phyloP scores from a whole-genome alignment of 768 basidiomycete species.

The Asterophora parasitica region DNA sequence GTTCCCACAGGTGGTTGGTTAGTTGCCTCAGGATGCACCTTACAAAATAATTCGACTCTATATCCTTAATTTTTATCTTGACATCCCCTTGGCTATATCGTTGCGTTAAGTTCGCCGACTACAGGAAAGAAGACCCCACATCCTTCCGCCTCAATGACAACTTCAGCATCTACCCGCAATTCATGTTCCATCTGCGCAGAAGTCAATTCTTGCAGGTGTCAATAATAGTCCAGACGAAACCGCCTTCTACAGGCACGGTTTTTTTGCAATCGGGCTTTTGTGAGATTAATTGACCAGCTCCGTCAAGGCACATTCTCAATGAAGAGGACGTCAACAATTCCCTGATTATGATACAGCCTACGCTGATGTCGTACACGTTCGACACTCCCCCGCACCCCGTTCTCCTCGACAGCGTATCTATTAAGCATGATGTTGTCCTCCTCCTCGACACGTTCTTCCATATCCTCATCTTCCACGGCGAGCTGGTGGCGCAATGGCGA shows the following conservation, averaged over 20 bases:
- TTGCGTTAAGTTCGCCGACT: conserved; percentile 99
- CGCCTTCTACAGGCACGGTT: conserved; percentile 85
- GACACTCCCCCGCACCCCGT: conserved; percentile 91
- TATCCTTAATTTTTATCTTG: too few relatives aligned
- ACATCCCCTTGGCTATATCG: too few relatives aligned
- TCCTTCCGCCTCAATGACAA: conserved; percentile 92
- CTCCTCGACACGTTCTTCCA: too few relatives aligned
- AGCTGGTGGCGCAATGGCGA: too few relatives aligned
- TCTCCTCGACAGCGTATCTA: conserved; percentile 93
- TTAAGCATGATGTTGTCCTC: conserved; percentile 94
- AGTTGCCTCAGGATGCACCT: too few relatives aligned
- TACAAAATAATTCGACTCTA: too few relatives aligned
- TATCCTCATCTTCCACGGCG: too few relatives aligned
- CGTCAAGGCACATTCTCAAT: conserved; percentile 80
- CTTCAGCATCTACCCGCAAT: conserved; percentile 98
- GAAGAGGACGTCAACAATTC: conserved; percentile 99
- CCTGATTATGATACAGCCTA: conserved; percentile 99
- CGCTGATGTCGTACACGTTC: conserved; percentile 96
- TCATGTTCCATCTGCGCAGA: conserved; percentile 98
- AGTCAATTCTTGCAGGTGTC: conserved; percentile 98
- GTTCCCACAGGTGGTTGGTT: too few relatives aligned
- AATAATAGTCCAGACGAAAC: conserved; percentile 99
- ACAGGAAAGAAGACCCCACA: conserved; percentile 93
- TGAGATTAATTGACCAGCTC: background rate
- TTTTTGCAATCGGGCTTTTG: background rate